These are phyloP conservation scores for Gliomastix tumulicola DNA, from an alignment of 2,329 filamentous ascomycete genomes.

Conservation along the genomic window DNA sequence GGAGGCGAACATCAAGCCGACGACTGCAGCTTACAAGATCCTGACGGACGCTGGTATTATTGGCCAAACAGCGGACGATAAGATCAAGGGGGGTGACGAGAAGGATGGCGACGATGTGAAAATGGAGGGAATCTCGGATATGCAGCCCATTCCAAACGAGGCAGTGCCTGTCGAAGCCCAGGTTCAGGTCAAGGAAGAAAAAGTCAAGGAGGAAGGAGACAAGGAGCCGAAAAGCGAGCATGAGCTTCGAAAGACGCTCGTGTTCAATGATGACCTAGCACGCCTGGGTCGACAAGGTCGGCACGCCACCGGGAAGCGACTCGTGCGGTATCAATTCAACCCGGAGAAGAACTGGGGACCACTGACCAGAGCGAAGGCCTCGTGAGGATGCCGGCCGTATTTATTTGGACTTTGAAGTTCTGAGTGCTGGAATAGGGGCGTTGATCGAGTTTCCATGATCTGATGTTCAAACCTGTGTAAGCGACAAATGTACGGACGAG, in stretches of 20 bases:
- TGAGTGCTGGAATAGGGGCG: too few species aligned
- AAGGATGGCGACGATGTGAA: too few species aligned
- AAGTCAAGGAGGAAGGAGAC: too few species aligned
- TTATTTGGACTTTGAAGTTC: neutral
- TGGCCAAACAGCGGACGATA: conserved; percentile 8
- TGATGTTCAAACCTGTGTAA: too few species aligned
- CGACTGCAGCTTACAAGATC: conserved; percentile 66
- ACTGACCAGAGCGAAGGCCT: conserved; percentile 34
- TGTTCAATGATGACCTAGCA: conserved; percentile 76
- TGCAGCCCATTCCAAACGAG: neutral
- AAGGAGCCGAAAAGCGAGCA: conserved; percentile 8
- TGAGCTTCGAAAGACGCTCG: conserved; percentile 49
- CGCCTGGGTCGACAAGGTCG: conserved; percentile 69
- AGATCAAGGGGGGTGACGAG: too few species aligned
- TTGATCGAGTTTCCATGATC: too few species aligned
- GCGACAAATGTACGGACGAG: too few species aligned
- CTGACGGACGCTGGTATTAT: conserved; percentile 36
- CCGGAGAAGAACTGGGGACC: conserved; percentile 93
- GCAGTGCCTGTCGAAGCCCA: neutral
- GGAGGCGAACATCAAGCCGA: conserved; percentile 59
- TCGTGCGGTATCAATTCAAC: conserved; percentile 85
- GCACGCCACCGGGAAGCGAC: conserved; percentile 57
- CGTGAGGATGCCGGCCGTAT: conserved; percentile 1
- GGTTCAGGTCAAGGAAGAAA: too few species aligned
- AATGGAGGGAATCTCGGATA: neutral